Conservation (phyloP, 2,329 filamentous ascomycete genomes). For the Fusarium sp. region DNA sequence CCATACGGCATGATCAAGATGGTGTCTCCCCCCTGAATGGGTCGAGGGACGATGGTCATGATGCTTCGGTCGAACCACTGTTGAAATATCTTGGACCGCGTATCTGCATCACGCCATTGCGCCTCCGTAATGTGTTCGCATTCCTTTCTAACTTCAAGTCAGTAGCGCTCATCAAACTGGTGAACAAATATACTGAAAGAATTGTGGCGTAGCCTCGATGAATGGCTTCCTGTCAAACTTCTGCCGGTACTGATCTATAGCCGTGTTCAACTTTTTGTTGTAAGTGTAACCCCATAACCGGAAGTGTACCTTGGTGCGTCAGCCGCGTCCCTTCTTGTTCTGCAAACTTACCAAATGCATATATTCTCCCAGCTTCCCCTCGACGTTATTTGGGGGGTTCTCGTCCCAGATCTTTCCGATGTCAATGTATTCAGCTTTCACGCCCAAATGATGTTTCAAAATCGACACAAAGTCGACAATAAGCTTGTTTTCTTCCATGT, state of each 20-base stretch:
- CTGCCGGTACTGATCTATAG: constrained; percentile 45
- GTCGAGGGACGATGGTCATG: constrained; percentile 29
- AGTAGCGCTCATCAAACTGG: background rate
- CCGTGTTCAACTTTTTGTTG: constrained; percentile 44
- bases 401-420: constrained; percentile 38
- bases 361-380: constrained; percentile 41
- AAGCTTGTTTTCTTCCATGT: constrained; percentile 20
- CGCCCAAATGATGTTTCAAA: constrained; percentile 37
- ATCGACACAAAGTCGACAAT: constrained; percentile 40
- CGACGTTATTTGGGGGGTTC: constrained; percentile 11
- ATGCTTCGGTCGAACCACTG: constrained; percentile 50
- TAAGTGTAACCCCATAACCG: constrained; percentile 50
- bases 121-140: constrained; percentile 27
- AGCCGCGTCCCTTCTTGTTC: background rate
- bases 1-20: constrained; percentile 48
- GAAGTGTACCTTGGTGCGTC: constrained; percentile 46
- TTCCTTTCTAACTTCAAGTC: constrained; percentile 30
- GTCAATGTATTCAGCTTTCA: constrained; percentile 26
- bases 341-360: constrained; percentile 45
- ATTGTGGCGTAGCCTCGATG: constrained; percentile 45
- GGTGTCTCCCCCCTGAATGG: constrained; percentile 32
- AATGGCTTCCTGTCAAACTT: constrained; percentile 43
- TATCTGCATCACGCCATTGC: constrained; percentile 19
- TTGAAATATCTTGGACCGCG: constrained; percentile 46
- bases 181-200: constrained; percentile 45